phyloP scores from a whole-genome alignment of 2,329 filamentous ascomycete species.

The Phyllosticta capitalensis region DNA sequence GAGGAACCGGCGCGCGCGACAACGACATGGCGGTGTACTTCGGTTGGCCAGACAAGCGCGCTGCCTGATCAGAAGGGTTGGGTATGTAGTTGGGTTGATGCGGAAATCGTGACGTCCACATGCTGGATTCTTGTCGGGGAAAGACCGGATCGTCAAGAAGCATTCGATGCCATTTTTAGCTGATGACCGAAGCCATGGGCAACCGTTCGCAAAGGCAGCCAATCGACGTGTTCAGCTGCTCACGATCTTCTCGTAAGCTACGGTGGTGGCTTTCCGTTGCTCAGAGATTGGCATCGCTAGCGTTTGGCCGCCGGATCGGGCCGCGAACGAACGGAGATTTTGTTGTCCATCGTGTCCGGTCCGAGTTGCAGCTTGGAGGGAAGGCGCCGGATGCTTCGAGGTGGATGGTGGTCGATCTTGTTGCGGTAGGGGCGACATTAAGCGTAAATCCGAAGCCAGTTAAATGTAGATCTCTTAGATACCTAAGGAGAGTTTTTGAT shows the following conservation, averaged over 20 bases:
- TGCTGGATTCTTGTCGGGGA: too few species aligned
- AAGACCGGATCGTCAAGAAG: too few species aligned
- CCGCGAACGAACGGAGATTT: not conserved
- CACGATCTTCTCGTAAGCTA: not conserved
- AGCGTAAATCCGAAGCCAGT: too few species aligned
- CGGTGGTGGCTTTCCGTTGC: not conserved
- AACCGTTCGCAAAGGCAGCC: too few species aligned
- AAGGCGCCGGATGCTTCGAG: not conserved
- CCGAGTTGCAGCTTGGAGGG: not conserved
- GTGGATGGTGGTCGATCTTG: not conserved
- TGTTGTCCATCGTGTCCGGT: not conserved
- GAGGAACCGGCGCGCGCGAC: not conserved
- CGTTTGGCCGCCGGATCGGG: not conserved
- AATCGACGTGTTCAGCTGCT: too few species aligned
- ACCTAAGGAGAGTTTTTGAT: too few species aligned
- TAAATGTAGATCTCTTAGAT: too few species aligned
- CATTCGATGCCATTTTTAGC: too few species aligned
- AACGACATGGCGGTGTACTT: not conserved
- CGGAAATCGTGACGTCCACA: too few species aligned
- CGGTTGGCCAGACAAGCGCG: not conserved
- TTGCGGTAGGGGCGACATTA: not conserved
- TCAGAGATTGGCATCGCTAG: not conserved
- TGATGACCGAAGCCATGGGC: too few species aligned
- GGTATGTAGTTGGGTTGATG: too few species aligned
- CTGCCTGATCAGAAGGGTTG: not conserved